phyloP scores from a whole-genome alignment of 345 rosid species.

The Balakata baccata region DNA sequence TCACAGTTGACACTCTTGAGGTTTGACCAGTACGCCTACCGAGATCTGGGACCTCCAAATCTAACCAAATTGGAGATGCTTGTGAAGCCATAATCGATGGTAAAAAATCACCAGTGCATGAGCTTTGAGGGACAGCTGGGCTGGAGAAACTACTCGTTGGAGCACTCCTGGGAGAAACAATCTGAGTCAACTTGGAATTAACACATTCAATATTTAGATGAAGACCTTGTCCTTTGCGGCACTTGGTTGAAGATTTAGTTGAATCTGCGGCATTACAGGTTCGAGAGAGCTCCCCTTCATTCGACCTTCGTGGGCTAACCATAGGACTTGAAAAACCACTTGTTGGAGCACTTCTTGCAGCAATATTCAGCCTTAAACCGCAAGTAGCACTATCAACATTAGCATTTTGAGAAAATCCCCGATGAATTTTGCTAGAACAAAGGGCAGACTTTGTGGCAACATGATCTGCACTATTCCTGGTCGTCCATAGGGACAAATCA shows the following conservation, averaged over 20 bases:
- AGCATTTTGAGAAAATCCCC: conserved; percentile 26
- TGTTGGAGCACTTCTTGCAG: conserved; percentile 63
- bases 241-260: conserved; percentile 17
- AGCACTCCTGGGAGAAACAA: conserved; percentile 48
- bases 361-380: conserved; percentile 32
- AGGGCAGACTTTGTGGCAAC: conserved; percentile 12
- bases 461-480: conserved; percentile 33
- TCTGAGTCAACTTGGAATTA: conserved; percentile 28
- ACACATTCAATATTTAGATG: conserved; percentile 29
- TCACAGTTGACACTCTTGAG: conserved; percentile 24
- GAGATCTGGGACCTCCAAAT: conserved; percentile 21
- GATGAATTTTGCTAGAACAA: conserved; percentile 15
- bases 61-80: conserved; percentile 18
- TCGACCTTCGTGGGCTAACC: conserved; percentile 42
- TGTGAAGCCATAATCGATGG: conserved; percentile 19
- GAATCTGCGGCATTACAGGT: background rate
- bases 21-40: conserved; percentile 17
- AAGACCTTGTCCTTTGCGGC: conserved; percentile 28
- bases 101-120: conserved; percentile 18
- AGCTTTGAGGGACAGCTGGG: conserved; percentile 43
- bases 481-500: background rate
- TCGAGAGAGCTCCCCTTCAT: conserved; percentile 12
- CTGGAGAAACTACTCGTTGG: conserved; percentile 52
- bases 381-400: conserved; percentile 21
- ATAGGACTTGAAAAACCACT: conserved; percentile 49